These are phyloP conservation scores for Aureoboletus auriporus DNA, from an alignment of 768 basidiomycete genomes.

Conservation along the genomic window DNA sequence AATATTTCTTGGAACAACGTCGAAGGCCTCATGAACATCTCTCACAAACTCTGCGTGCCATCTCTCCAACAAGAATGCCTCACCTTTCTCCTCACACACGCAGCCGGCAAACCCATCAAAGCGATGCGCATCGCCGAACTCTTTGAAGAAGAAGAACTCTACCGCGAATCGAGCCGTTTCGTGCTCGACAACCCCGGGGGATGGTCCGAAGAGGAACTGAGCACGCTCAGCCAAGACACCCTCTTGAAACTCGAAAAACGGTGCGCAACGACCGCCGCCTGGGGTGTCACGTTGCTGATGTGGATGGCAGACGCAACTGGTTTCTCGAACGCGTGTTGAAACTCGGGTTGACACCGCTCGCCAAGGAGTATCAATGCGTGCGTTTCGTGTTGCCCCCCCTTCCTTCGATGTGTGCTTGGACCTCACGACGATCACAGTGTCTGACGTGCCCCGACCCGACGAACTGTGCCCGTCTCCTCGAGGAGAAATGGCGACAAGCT, in stretches of 20 bases:
- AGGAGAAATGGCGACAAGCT: constrained; percentile 92
- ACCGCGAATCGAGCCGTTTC: constrained; percentile 86
- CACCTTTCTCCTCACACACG: constrained; percentile 86
- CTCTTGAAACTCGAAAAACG: constrained; percentile 86
- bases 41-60: constrained; percentile 83
- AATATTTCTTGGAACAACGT: constrained; percentile 96
- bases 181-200: constrained; percentile 90
- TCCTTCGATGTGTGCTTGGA: neutral
- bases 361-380: constrained; percentile 96
- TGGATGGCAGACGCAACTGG: constrained; percentile 65
- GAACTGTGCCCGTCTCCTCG: constrained; percentile 76
- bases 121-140: constrained; percentile 90
- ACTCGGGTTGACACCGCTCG: constrained; percentile 77
- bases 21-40: constrained; percentile 85
- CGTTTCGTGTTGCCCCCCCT: constrained; percentile 19
- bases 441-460: constrained; percentile 77
- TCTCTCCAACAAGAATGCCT: constrained; percentile 79
- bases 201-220: constrained; percentile 75
- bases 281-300: neutral
- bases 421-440: constrained; percentile 46
- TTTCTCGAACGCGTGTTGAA: constrained; percentile 93
- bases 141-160: constrained; percentile 86
- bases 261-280: constrained; percentile 29
- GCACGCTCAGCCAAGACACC: constrained; percentile 78
- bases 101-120: constrained; percentile 89